A percentile compares a stretch with the other conserved stretches of the same genome.
Evolutionary conservation across 495 filamentous ascomycete genomes (phyloP).

Genomic region (Podospora pseudopauciseta): DNA sequence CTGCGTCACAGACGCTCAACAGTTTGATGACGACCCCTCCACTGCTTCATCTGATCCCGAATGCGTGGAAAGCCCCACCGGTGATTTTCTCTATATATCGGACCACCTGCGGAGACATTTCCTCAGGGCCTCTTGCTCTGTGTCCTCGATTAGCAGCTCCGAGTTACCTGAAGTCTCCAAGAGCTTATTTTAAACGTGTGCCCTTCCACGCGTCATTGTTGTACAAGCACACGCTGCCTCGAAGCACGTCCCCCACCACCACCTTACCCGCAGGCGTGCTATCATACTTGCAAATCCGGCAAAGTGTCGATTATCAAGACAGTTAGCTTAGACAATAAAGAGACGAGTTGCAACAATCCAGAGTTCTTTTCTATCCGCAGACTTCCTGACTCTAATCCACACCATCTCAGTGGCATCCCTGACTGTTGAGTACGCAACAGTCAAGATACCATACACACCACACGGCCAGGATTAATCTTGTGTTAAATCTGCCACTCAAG

Average conservation of each 20-base stretch:
- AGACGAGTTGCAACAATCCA: not conserved
- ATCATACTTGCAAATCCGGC: not conserved
- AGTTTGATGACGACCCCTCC: not conserved
- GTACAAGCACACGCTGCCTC: not conserved
- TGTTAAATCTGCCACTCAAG: not conserved
- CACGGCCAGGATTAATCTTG: not conserved
- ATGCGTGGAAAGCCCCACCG: not conserved
- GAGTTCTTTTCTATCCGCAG: not conserved
- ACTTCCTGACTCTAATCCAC: not conserved
- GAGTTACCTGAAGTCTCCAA: not conserved
- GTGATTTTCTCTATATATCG: constrained; percentile 5
- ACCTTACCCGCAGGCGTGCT: not conserved
- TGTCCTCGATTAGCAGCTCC: not conserved
- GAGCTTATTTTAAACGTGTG: not conserved
- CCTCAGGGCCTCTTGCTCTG: not conserved
- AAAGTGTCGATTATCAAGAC: not conserved
- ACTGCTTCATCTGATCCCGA: not conserved
- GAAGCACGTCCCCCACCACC: not conserved
- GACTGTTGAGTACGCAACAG: not conserved
- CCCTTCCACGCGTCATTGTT: not conserved
- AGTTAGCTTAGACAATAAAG: not conserved
- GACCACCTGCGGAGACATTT: not conserved
- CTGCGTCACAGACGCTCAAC: constrained; percentile 7
- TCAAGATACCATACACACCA: not conserved
- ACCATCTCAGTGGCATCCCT: not conserved